These are phyloP conservation scores for Aspergillus leporis DNA, from an alignment of 495 filamentous ascomycete species.

Conservation along the genomic window DNA sequence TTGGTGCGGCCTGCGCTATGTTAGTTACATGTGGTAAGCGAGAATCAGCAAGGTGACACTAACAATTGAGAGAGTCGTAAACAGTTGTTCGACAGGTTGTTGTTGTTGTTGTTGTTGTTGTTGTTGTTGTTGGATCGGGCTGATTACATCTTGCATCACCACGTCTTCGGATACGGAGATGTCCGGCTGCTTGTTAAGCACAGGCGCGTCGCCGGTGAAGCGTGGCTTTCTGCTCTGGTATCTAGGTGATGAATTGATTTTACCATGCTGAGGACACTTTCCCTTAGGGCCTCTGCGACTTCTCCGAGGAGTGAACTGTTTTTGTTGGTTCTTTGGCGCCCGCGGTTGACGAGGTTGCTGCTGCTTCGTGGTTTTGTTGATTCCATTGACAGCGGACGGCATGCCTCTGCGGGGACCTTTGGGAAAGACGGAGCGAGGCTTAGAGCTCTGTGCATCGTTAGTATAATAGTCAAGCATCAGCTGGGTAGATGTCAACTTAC, in stretches of 20 bases:
- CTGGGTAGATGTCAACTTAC: background rate
- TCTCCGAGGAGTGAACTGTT: background rate
- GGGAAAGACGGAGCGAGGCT: background rate
- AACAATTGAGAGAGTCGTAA: background rate
- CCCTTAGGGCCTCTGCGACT: background rate
- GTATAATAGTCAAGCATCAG: background rate
- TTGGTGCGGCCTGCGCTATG: background rate
- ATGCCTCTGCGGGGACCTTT: background rate
- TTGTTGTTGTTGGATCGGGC: background rate
- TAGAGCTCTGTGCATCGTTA: background rate
- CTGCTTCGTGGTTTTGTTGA: background rate
- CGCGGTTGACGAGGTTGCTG: background rate
- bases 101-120: too few relatives aligned
- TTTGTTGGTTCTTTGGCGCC: background rate
- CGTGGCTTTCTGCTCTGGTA: background rate
- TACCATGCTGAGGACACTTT: background rate
- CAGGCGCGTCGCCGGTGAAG: background rate
- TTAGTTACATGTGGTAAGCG: background rate
- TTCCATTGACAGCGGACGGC: background rate
- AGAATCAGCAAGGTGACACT: constrained; percentile 1
- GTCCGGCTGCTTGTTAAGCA: background rate
- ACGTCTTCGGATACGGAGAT: background rate
- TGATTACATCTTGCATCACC: background rate
- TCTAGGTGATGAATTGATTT: background rate
- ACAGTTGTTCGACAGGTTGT: background rate